Base-by-base conservation (phyloP, 1,284 basidiomycete genomes). In the Ceratobasidium sp. region DNA sequence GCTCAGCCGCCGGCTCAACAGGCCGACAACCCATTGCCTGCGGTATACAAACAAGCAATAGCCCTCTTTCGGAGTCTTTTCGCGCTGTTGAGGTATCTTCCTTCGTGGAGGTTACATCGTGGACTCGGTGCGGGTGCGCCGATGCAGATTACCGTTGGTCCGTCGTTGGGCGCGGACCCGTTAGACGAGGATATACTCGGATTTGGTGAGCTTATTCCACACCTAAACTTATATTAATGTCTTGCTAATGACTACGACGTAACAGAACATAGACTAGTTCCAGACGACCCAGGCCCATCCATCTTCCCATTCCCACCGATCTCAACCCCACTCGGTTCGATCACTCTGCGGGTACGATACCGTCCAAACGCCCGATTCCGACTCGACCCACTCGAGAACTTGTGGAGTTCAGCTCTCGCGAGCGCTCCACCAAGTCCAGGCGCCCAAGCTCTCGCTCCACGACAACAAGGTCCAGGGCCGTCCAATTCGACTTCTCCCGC, bases 21-120 rank as follows among this genome's bases (percentile, higher is more conserved):
- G 20, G 82, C 82, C 57, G 80, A 80, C 70, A 73, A 79, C 77
- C 77, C 78, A 65, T 79, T 73, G 78, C 79, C 78, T 48, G 80
- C 91, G 20, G 91, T 94, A 77, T 95, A 95, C 88, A 94, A 95
- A 84, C 90, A 94, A 81, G 90, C 91, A 42, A 94, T 95, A 81
- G 89, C 92, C 54, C 87, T 94, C 52, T 94, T 94, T 85, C 88
- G 93, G 70, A 92, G 91, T 82, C 83, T 94, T 4, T 95, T 88
- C 85, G 91, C 90, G 46, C 84, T 94, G 56, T 86, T 94, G 62
- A 88, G 92, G 73, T 87, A 93, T 33, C 86, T 94, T 7, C 93
- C 93, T 28, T 86, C 91, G 1, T 94, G 93, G 92, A 91, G 89
- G 82, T 87, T 93, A 52, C 88, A 89, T 82, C 90, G 90, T 81